Conservation (phyloP, 305 asterid genomes). For the Rubia occidens region DNA sequence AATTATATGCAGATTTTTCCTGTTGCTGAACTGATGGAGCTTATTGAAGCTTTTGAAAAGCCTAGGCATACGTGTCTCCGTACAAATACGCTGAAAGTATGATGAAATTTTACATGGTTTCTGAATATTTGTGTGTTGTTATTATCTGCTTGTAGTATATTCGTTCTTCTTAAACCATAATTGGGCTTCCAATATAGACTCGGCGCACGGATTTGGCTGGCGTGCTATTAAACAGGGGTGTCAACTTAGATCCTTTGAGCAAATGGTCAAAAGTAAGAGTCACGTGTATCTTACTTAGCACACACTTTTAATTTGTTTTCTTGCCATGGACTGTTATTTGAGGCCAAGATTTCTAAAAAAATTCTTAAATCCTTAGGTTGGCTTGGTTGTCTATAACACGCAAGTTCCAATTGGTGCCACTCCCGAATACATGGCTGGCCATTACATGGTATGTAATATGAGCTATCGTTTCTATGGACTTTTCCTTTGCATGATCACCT, state of each 20-base stretch:
- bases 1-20: conserved; percentile 62
- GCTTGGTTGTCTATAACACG: conserved; percentile 85
- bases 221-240: conserved; percentile 85
- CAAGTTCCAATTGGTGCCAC: conserved; percentile 97
- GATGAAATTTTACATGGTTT: not conserved
- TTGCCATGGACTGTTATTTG: not conserved
- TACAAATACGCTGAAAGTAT: conserved; percentile 82
- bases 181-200: conserved; percentile 35
- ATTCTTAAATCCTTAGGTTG: conserved; percentile 48
- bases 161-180: conserved; percentile 19
- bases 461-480: conserved; percentile 9
- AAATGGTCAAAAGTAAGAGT: conserved; percentile 90
- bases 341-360: not conserved
- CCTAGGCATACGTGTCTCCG: conserved; percentile 81
- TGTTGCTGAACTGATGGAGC: conserved; percentile 79
- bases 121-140: not conserved
- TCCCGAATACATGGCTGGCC: conserved; percentile 97
- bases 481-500: not conserved
- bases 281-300: not conserved
- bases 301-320: not conserved
- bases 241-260: conserved; percentile 89
- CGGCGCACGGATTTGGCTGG: conserved; percentile 97
- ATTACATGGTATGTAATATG: conserved; percentile 71
- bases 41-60: conserved; percentile 91
- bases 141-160: not conserved